Evolutionary conservation across 1,284 basidiomycete genomes (phyloP).

Genomic region (Phlebopus sp.): DNA sequence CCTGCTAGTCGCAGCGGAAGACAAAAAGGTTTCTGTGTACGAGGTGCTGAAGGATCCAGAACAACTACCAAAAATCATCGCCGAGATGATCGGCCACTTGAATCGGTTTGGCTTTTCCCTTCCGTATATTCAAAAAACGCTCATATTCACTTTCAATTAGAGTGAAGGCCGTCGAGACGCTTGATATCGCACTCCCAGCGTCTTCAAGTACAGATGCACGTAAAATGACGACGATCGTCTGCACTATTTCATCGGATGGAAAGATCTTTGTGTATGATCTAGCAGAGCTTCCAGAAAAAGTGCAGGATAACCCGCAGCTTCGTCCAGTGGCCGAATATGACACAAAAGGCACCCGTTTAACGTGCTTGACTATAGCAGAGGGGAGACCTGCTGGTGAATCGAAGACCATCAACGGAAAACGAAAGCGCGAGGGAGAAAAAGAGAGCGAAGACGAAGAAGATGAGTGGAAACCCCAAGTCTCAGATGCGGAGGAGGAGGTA

Average conservation of each 20-base stretch:
- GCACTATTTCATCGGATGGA: constrained; percentile 83
- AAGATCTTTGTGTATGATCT: constrained; percentile 80
- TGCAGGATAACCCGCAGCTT: constrained; percentile 39
- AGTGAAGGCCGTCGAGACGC: constrained; percentile 68
- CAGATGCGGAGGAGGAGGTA: constrained; percentile 23
- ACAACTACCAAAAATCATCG: constrained; percentile 49
- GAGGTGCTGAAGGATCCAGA: constrained; percentile 44
- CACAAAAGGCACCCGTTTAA: constrained; percentile 81
- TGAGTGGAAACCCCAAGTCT: constrained; percentile 23
- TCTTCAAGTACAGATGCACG: constrained; percentile 18
- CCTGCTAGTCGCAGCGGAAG: constrained; percentile 81
- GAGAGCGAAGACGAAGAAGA: constrained; percentile 28
- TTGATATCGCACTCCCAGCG: constrained; percentile 53
- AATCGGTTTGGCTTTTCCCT: constrained; percentile 56
- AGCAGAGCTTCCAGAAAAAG: constrained; percentile 38
- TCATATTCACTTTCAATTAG: constrained; percentile 35
- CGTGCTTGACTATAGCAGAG: constrained; percentile 73
- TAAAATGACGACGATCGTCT: constrained; percentile 58
- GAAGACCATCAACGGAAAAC: constrained; percentile 32
- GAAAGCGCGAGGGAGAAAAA: constrained; percentile 35
- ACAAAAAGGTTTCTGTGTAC: constrained; percentile 80
- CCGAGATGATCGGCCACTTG: constrained; percentile 65
- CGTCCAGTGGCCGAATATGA: constrained; percentile 68
- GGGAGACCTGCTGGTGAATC: constrained; percentile 20
- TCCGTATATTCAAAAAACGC: not conserved